Evolutionary conservation across 192 early-diverging fungal species (phyloP).

Genomic region (Coemansia sp.): DNA sequence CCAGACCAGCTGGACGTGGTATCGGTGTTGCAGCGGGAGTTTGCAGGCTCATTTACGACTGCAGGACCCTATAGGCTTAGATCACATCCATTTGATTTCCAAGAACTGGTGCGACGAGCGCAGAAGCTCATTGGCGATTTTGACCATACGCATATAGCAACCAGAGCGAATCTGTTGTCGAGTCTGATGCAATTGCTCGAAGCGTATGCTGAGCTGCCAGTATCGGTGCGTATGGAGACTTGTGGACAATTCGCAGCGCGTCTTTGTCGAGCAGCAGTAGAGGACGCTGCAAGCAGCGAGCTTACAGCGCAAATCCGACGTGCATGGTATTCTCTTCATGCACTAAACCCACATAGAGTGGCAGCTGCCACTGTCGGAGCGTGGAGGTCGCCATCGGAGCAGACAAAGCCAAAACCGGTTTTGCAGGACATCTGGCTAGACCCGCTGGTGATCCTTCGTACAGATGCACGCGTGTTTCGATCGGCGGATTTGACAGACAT

Average conservation of each 20-base stretch:
- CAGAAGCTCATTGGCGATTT: too few relatives aligned
- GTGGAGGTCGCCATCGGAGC: conserved; percentile 27
- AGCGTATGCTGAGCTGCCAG: conserved; percentile 21
- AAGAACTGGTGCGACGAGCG: too few relatives aligned
- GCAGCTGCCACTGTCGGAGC: conserved; percentile 32
- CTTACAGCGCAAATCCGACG: conserved; percentile 30
- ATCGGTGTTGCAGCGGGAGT: conserved; percentile 35
- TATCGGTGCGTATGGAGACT: conserved; percentile 32
- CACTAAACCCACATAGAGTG: conserved; percentile 36
- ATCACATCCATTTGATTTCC: too few relatives aligned
- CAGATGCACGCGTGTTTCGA: conserved; percentile 56
- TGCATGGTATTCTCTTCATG: conserved; percentile 41
- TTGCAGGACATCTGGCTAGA: conserved; percentile 57
- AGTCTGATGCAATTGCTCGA: conserved; percentile 15
- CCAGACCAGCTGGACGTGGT: conserved; percentile 48
- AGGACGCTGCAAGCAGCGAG: conserved; percentile 4
- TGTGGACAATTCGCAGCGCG: conserved; percentile 23
- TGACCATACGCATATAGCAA: too few relatives aligned
- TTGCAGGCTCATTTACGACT: not conserved
- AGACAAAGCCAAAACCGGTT: conserved; percentile 27
- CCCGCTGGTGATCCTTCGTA: conserved; percentile 57
- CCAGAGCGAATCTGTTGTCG: too few relatives aligned
- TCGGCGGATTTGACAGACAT: conserved; percentile 43
- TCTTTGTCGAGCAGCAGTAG: conserved; percentile 23
- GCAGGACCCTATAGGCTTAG: too few relatives aligned